These are phyloP conservation scores for Dissophora globulifera DNA, from an alignment of 192 early-diverging fungal genomes.

Conservation along the genomic window DNA sequence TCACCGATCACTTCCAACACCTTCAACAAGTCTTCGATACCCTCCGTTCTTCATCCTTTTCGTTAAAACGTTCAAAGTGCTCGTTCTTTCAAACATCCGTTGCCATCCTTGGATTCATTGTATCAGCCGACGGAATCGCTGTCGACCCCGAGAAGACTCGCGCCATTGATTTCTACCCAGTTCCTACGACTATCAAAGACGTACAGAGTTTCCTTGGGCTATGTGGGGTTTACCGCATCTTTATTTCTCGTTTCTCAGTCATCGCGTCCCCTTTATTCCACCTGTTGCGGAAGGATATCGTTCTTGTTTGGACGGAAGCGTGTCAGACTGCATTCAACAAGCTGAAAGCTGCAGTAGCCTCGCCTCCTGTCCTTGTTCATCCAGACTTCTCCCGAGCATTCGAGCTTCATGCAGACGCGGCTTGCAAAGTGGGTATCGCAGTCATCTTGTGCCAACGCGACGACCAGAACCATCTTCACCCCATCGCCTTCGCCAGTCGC, in stretches of 20 bases:
- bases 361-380: slow-evolving; percentile 3
- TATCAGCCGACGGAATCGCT: neutral
- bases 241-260: slow-evolving; percentile 13
- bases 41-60: neutral
- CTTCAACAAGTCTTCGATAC: neutral
- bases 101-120: slow-evolving; percentile 17
- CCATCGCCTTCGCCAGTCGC: slow-evolving; percentile 9
- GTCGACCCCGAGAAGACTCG: slow-evolving; percentile 9
- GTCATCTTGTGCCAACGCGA: neutral
- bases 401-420: neutral
- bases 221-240: slow-evolving; percentile 9
- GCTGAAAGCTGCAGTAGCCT: neutral
- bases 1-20: neutral
- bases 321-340: neutral
- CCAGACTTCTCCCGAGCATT: neutral
- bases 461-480: slow-evolving; percentile 1
- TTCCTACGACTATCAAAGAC: neutral
- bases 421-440: slow-evolving; percentile 1
- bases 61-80: slow-evolving; percentile 16
- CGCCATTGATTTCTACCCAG: neutral
- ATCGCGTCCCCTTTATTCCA: slow-evolving; percentile 10
- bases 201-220: slow-evolving; percentile 34
- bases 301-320: neutral
- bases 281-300: slow-evolving; percentile 13
- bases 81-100: slow-evolving; percentile 7